Evolutionary conservation across 2,329 filamentous ascomycete species (phyloP), one percentile per base, ranked within the genome.

Genomic region (Penicillium sp.): DNA sequence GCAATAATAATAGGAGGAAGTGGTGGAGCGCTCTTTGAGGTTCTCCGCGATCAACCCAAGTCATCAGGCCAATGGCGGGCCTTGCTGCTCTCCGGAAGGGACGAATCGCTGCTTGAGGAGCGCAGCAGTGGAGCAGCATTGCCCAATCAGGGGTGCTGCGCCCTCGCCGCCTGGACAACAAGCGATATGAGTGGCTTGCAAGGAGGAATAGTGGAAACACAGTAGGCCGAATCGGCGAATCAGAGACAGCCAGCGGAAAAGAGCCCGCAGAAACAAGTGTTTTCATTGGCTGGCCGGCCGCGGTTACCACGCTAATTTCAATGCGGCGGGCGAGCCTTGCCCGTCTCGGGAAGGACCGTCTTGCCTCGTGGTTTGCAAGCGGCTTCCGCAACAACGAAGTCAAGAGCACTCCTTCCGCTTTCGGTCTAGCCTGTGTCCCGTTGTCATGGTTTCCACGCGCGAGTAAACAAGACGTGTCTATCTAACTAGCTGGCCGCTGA

Each of bases 361-460:
- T 20, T 47, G 43, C 43, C 52, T 54, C 52, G 43, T 54, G 51
- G 28, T 45, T 3, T 40, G 30, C 47, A 26, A 21, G 33, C 49
- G 49, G 18, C 35, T 18, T 24, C 16, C 28, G 9, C n/a, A n/a
- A 3, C 5, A 33, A 11, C 4, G 28, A 11, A 6, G 28, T 9
- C 30, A 35, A 35, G n/a, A n/a, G n/a, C n/a, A n/a, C 35, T 33
- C 24, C 21, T 43, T 38, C 42, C 28, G 14, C n/a, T 47, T 53
- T 33, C 0, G 24, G 43, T 8, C 26, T 53, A 45, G 42, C 18
- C 8, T 33, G 23, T 18, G 11, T 5, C 24, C 40, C 30, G 55
- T 57, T 58, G 56, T 50, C 56, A 49, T 58, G 50, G 50, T 53
- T 52, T 52, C 50, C 49, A 12, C 30, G 30, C 30, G n/a, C 8